Percentiles rank a stretch among this genome's conserved stretches.
These are phyloP conservation scores for Trichoderma breve DNA, from an alignment of 2,329 filamentous ascomycete species.

Conservation along the genomic window DNA sequence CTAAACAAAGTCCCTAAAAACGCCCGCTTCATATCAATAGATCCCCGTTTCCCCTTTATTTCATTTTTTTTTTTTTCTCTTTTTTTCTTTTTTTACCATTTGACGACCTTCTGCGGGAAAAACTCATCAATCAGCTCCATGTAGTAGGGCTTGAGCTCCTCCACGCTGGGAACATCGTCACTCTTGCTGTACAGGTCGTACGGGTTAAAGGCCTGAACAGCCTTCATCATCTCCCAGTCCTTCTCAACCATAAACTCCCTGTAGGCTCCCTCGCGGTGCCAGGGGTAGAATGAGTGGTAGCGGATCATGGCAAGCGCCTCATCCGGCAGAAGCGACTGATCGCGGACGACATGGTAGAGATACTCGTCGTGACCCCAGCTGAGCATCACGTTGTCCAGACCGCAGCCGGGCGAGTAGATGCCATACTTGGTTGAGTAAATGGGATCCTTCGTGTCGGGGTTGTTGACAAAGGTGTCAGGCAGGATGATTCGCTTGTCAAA, in stretches of 20 bases:
- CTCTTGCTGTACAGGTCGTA: constrained; percentile 93
- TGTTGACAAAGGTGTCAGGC: constrained; percentile 70
- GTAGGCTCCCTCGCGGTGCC: constrained; percentile 82
- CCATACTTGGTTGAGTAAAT: constrained; percentile 75
- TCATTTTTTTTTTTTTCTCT: neutral
- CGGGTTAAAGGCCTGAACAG: constrained; percentile 83
- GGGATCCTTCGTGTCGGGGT: constrained; percentile 69
- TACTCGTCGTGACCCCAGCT: constrained; percentile 90
- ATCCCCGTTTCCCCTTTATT: neutral
- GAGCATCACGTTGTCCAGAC: constrained; percentile 84
- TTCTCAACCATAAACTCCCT: constrained; percentile 78
- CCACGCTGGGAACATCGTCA: constrained; percentile 72
- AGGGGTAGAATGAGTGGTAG: constrained; percentile 91
- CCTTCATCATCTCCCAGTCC: constrained; percentile 75
- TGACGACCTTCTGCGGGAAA: constrained; percentile 40
- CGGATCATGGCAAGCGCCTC: constrained; percentile 91
- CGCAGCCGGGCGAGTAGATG: constrained; percentile 77
- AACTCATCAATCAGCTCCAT: constrained; percentile 45
- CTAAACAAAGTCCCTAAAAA: neutral
- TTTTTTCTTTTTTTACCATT: constrained; percentile 33
- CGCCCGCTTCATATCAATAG: neutral
- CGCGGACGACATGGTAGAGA: constrained; percentile 81
- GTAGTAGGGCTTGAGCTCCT: constrained; percentile 65
- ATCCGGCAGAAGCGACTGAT: constrained; percentile 72
- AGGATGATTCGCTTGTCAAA: constrained; percentile 79